Evolutionary conservation across 345 rosid genomes (phyloP).

Genomic region (Diplotaxis tenuifolia): DNA sequence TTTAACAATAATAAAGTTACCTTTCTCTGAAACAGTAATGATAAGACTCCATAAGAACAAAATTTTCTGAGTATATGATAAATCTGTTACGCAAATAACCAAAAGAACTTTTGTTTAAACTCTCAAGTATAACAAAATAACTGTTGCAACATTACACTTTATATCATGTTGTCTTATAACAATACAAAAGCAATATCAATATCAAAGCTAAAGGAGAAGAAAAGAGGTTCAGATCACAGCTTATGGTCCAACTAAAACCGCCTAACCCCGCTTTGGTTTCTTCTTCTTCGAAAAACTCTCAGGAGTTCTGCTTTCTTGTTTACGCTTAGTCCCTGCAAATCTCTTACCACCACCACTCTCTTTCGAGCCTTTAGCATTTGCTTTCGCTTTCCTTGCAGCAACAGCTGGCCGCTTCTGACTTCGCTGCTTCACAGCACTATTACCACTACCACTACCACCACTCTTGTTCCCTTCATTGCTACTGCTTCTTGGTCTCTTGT

Average conservation of each 20-base stretch:
- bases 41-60: not conserved
- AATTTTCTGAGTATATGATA: not conserved
- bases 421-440: slow-evolving; percentile 40
- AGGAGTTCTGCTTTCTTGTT: slow-evolving; percentile 60
- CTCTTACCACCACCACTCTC: slow-evolving; percentile 45
- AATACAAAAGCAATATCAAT: slow-evolving; percentile 9
- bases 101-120: slow-evolving; percentile 5
- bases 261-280: slow-evolving; percentile 48
- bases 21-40: not conserved
- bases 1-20: not conserved
- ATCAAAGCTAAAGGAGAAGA: slow-evolving; percentile 18
- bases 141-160: slow-evolving; percentile 25
- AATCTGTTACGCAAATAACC: not conserved
- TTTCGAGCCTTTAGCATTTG: slow-evolving; percentile 38
- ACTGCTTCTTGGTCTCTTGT: slow-evolving; percentile 41
- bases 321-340: slow-evolving; percentile 64
- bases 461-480: slow-evolving; percentile 14
- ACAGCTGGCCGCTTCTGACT: slow-evolving; percentile 73
- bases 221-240: not conserved
- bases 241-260: not conserved
- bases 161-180: slow-evolving; percentile 11
- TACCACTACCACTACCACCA: slow-evolving; percentile 28
- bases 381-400: slow-evolving; percentile 75
- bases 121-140: slow-evolving; percentile 1
- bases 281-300: slow-evolving; percentile 52